Evolutionary conservation across 2,329 filamentous ascomycete genomes (phyloP).

Genomic region (Ophiostoma himal-ulmi): DNA sequence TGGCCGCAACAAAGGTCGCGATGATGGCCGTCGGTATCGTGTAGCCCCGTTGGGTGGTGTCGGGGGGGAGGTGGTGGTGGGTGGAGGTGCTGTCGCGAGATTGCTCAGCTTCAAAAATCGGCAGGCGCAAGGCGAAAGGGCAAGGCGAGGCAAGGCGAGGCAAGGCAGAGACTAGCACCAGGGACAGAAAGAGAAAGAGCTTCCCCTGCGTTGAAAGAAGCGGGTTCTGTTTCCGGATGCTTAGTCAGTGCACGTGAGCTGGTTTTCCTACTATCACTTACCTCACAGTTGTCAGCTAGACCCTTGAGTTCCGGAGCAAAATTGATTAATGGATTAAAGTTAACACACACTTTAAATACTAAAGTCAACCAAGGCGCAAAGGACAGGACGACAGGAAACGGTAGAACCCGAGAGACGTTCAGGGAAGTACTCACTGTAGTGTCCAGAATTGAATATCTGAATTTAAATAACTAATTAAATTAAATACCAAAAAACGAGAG

Average conservation of each 20-base stretch:
- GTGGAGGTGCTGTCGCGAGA: constrained; percentile 1
- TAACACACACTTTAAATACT: not conserved
- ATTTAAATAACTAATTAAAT: constrained; percentile 1
- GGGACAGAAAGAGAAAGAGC: not conserved
- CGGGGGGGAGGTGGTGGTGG: not conserved
- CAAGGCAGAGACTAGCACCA: constrained; percentile 1
- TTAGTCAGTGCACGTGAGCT: constrained; percentile 3
- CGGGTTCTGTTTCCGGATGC: not conserved
- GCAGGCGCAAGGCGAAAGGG: not conserved
- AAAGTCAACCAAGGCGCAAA: not conserved
- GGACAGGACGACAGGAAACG: not conserved
- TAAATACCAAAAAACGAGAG: not conserved
- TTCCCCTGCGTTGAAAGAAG: constrained; percentile 9
- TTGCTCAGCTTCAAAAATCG: constrained; percentile 2
- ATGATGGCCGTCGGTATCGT: not conserved
- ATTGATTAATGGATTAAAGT: not conserved
- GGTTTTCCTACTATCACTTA: too few relatives aligned
- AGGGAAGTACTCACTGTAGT: not conserved
- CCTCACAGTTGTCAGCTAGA: not conserved
- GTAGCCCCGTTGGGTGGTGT: not conserved
- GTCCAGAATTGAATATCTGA: not conserved
- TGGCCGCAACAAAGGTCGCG: not conserved
- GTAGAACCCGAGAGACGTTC: constrained; percentile 11
- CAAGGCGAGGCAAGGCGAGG: not conserved
- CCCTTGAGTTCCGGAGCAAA: not conserved